Evolutionary conservation across 768 basidiomycete species (phyloP), one percentile per base, ranked within the genome.

Genomic region (Jaapia argillacea): DNA sequence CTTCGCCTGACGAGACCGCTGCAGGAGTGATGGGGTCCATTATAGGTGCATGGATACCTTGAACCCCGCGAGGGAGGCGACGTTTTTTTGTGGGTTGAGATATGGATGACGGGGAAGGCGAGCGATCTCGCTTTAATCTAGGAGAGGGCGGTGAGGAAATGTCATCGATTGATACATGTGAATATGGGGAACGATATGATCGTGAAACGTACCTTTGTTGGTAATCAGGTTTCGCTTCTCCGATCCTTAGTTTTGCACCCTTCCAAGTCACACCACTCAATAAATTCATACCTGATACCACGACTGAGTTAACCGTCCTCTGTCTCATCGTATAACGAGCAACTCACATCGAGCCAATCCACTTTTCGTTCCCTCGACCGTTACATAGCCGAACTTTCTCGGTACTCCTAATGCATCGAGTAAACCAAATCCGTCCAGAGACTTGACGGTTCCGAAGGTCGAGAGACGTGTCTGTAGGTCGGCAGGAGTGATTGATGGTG

Each of bases 261-360:
- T 88, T 90, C 85, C 86, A 92, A 1, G 76, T 85, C 4, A 83
- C 77, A 25, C 89, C 88, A 47, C 81, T 88, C 22, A 91, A 69
- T 2, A 77, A 58, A 55, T 77, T 88, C 58, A 85, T 66, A 59
- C 85, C 85, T 88, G 36, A 4, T 60, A 75, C 45, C 51, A 87
- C 87, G 90, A 67, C 69, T 75, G 6, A 77, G 63, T 3, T 89
- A 56, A 44, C 80, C 72, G 21, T 64, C 63, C 35, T 69, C 60
- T 1, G 76, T 79, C 3, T 76, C 76, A 56, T 83, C 77, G 10
- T 33, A 33, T 33, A 10, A 10, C 28, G 10, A 10, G 10, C 28
- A 33, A 61, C 76, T 45, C 51, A 87, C 87, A 90, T 68, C 70
- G 75, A 6, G 77, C 63, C 4, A 90, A 56, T 44, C 80, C 72